Evolutionary conservation across 139 green algal species (phyloP).

Genomic region (Chlorella sorokiniana): DNA sequence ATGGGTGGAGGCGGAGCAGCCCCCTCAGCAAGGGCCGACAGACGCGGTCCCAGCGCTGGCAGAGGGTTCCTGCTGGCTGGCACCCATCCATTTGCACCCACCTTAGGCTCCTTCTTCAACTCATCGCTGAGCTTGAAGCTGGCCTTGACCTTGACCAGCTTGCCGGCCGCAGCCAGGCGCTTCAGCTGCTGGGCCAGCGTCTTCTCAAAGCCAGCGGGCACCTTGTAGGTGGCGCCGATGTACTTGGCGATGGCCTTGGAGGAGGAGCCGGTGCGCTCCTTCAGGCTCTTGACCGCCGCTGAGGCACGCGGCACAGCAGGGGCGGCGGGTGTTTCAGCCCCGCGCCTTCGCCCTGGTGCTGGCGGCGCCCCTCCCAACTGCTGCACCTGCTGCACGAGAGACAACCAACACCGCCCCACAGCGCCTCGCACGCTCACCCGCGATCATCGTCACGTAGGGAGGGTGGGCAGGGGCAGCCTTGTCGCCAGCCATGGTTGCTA

Average conservation of each 20-base stretch:
- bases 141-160: slow-evolving; percentile 70
- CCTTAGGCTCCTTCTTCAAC: too few relatives aligned
- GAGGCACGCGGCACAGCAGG: too few relatives aligned
- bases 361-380: too few relatives aligned
- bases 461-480: slow-evolving; percentile 32
- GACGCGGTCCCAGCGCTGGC: neutral
- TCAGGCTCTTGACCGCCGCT: slow-evolving; percentile 74
- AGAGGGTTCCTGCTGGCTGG: neutral
- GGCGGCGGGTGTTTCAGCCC: too few relatives aligned
- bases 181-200: slow-evolving; percentile 57
- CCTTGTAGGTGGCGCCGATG: slow-evolving; percentile 69
- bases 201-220: slow-evolving; percentile 61
- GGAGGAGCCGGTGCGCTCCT: slow-evolving; percentile 77
- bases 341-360: too few relatives aligned
- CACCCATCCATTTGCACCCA: too few relatives aligned
- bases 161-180: slow-evolving; percentile 53
- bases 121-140: slow-evolving; percentile 66
- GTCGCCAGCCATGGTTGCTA: neutral
- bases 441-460: slow-evolving; percentile 50
- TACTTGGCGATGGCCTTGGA: slow-evolving; percentile 80
- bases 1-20: slow-evolving; percentile 2
- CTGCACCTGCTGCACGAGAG: too few relatives aligned
- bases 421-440: too few relatives aligned
- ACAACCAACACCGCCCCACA: too few relatives aligned
- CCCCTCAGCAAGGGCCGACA: too few relatives aligned